Percentiles rank a stretch among this genome's conserved stretches.
Conservation (phyloP, 805 yeast species). For the Suhomyces canberraensis region DNA sequence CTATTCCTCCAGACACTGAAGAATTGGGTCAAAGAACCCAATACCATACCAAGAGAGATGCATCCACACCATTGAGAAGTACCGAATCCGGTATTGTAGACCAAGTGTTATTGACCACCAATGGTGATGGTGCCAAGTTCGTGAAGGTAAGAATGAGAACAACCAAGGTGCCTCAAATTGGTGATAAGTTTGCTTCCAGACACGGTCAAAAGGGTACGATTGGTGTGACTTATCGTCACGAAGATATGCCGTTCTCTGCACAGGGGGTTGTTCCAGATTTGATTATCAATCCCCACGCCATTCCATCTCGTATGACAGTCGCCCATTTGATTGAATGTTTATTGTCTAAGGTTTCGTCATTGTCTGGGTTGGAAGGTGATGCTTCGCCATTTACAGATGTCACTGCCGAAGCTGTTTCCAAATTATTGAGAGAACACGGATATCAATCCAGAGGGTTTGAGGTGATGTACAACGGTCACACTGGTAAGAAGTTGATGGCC, state of each 20-base stretch:
- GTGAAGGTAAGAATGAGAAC: conserved; percentile 99
- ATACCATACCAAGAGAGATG: conserved; percentile 97
- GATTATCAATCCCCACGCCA: conserved; percentile 98
- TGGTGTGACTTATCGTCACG: conserved; percentile 97
- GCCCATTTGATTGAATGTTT: conserved; percentile 99
- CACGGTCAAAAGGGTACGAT: conserved; percentile 99
- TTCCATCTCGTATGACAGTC: conserved; percentile 99
- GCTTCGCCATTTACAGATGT: conserved; percentile 99
- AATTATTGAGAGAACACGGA: conserved; percentile 88
- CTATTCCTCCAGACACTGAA: conserved; percentile 98
- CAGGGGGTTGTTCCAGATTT: conserved; percentile 97
- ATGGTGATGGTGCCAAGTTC: conserved; percentile 96
- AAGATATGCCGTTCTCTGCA: conserved; percentile 96
- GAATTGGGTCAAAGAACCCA: conserved; percentile 98
- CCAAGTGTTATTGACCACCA: conserved; percentile 93
- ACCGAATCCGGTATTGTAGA: conserved; percentile 98
- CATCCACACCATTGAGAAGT: conserved; percentile 93
- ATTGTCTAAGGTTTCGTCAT: conserved; percentile 88
- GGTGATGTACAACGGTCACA: conserved; percentile 98
- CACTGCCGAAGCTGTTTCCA: conserved; percentile 95
- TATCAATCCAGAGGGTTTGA: conserved; percentile 98
- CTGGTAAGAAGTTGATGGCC: conserved; percentile 96
- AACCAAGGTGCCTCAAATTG: conserved; percentile 97
- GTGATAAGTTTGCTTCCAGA: conserved; percentile 98
- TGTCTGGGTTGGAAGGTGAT: conserved; percentile 97